Percentiles rank a stretch among this genome's conserved stretches.
Evolutionary conservation across 208 protist species (phyloP).

Genomic region (Acanthamoeba royreba): DNA sequence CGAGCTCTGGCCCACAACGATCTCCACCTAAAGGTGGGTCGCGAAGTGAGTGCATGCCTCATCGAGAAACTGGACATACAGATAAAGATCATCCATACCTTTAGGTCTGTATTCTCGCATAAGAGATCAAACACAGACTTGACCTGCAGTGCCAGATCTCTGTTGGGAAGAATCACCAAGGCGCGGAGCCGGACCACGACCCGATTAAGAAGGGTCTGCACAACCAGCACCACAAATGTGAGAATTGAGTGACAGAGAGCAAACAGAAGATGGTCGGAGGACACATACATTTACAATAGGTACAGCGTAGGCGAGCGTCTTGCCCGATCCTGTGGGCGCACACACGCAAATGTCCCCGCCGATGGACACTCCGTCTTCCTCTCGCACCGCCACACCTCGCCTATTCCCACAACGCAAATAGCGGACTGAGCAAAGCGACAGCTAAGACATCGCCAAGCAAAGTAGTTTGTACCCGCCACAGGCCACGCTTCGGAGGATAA

Average conservation of each 20-base stretch:
- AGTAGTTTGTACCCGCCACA: slow-evolving; percentile 16
- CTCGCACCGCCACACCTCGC: neutral
- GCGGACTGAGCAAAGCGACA: too few relatives aligned
- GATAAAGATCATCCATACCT: neutral
- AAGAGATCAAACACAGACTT: slow-evolving; percentile 62
- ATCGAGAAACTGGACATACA: too few relatives aligned
- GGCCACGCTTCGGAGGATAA: neutral
- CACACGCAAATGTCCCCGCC: slow-evolving; percentile 77
- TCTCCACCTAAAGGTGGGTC: neutral
- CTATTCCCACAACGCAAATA: neutral
- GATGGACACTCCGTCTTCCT: neutral
- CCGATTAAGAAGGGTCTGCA: slow-evolving; percentile 59
- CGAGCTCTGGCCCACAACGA: slow-evolving; percentile 29
- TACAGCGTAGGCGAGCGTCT: slow-evolving; percentile 82
- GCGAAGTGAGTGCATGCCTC: too few relatives aligned
- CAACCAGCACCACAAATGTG: too few relatives aligned
- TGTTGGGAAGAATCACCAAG: slow-evolving; percentile 80
- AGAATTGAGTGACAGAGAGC: too few relatives aligned
- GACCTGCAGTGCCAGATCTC: slow-evolving; percentile 72
- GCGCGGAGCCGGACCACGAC: slow-evolving; percentile 71
- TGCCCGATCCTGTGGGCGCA: slow-evolving; percentile 82
- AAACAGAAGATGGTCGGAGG: too few relatives aligned
- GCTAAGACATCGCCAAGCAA: too few relatives aligned
- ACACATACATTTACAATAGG: slow-evolving; percentile 77
- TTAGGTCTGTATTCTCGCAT: slow-evolving; percentile 50